These are phyloP conservation scores for Zygosaccharomyces sapae DNA, from an alignment of 1,139 yeast species.

Conservation along the genomic window DNA sequence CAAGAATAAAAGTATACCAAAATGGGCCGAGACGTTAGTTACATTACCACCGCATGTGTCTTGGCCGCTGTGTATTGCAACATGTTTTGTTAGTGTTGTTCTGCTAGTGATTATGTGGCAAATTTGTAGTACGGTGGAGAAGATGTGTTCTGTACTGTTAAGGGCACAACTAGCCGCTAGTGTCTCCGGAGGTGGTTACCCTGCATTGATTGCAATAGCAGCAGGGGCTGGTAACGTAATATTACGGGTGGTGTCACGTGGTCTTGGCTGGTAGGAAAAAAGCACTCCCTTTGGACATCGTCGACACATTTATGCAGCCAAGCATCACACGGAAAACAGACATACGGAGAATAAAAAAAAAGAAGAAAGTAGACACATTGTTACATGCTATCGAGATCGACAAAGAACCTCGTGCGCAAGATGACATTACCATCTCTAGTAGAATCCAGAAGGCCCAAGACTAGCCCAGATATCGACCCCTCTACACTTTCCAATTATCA, in stretches of 20 bases:
- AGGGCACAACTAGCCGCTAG: slow-evolving; percentile 4
- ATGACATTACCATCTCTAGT: slow-evolving; percentile 24
- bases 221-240: not conserved
- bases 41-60: slow-evolving; percentile 2
- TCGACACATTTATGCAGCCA: slow-evolving; percentile 2
- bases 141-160: not conserved
- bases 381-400: not conserved
- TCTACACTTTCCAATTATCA: slow-evolving; percentile 73
- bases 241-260: not conserved
- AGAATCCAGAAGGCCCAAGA: slow-evolving; percentile 22
- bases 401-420: not conserved
- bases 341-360: not conserved
- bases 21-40: not conserved
- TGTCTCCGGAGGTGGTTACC: not conserved
- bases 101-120: not conserved
- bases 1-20: not conserved
- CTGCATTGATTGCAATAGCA: not conserved
- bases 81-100: not conserved
- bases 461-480: slow-evolving; percentile 65
- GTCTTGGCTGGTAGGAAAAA: not conserved
- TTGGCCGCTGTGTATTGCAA: slow-evolving; percentile 2
- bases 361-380: not conserved
- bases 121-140: slow-evolving; percentile 2
- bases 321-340: not conserved
- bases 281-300: not conserved